These are phyloP conservation scores for Seiridium cupressi DNA, from an alignment of 2,329 filamentous ascomycete species.

Conservation along the genomic window DNA sequence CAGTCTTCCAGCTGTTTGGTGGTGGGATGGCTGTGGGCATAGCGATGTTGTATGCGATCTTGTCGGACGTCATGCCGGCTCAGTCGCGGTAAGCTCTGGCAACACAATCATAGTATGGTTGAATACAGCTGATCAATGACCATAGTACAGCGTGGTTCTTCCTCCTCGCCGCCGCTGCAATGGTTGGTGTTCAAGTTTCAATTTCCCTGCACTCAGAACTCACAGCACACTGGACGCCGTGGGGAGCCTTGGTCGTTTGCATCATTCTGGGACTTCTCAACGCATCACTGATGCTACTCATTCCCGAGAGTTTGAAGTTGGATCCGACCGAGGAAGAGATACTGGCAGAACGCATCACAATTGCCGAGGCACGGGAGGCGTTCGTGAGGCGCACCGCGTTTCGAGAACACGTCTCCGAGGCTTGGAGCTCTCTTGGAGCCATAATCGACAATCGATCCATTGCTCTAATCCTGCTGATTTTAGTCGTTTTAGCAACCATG, in stretches of 20 bases:
- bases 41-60: constrained; percentile 9
- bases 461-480: constrained; percentile 8
- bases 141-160: constrained; percentile 14
- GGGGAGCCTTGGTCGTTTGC: constrained; percentile 11
- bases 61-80: constrained; percentile 7
- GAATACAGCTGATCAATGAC: too few species aligned
- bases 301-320: constrained; percentile 12
- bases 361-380: not conserved
- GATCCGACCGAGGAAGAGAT: not conserved
- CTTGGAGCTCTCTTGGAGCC: not conserved
- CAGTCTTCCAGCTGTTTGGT: constrained; percentile 8
- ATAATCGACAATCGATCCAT: constrained; percentile 11
- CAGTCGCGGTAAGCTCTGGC: constrained; percentile 8
- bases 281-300: constrained; percentile 11
- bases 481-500: constrained; percentile 9
- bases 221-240: constrained; percentile 13
- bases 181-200: constrained; percentile 11
- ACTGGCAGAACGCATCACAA: constrained; percentile 1
- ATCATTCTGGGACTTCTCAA: constrained; percentile 8
- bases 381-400: not conserved
- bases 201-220: constrained; percentile 9
- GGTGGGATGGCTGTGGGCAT: constrained; percentile 8
- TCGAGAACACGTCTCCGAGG: not conserved
- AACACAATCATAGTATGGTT: not conserved
- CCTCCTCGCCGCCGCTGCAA: constrained; percentile 14